These are phyloP conservation scores for Pyrenophora seminiperda DNA, from an alignment of 2,329 filamentous ascomycete genomes.

Conservation along the genomic window DNA sequence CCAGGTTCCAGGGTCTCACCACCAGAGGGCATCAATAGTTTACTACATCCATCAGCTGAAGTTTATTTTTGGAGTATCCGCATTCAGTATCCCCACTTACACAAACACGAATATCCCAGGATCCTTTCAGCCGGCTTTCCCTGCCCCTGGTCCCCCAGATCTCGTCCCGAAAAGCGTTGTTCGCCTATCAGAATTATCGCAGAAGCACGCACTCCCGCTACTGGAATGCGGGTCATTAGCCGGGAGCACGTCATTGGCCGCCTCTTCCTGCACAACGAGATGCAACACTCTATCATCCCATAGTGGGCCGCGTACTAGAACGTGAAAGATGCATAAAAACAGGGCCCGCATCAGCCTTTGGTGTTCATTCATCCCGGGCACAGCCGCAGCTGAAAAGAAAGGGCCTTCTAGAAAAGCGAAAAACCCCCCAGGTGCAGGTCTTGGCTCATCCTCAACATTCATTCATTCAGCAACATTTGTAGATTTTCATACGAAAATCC, in stretches of 20 bases:
- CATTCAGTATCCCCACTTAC: too few relatives aligned
- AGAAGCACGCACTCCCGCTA: background rate
- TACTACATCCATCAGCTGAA: too few relatives aligned
- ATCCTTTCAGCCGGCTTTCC: too few relatives aligned
- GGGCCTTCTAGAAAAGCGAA: background rate
- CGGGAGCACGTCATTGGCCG: slow-evolving; percentile 11
- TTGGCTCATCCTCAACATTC: slow-evolving; percentile 3
- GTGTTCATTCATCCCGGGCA: too few relatives aligned
- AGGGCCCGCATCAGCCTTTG: too few relatives aligned
- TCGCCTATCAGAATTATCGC: background rate
- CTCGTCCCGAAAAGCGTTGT: background rate
- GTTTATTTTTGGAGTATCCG: too few relatives aligned
- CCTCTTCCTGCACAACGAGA: slow-evolving; percentile 7
- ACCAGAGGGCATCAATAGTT: too few relatives aligned
- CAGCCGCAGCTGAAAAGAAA: too few relatives aligned
- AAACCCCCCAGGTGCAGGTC: background rate
- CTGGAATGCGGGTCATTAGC: slow-evolving; percentile 13
- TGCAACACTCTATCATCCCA: slow-evolving; percentile 16
- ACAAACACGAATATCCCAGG: too few relatives aligned
- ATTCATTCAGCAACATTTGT: background rate
- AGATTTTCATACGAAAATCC: background rate
- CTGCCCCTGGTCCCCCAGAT: background rate
- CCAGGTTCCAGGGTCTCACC: too few relatives aligned
- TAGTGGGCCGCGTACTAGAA: slow-evolving; percentile 18
- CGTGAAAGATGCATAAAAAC: slow-evolving; percentile 1